Conservation (phyloP, 768 basidiomycete species). For the Tylopilus intermedius region DNA sequence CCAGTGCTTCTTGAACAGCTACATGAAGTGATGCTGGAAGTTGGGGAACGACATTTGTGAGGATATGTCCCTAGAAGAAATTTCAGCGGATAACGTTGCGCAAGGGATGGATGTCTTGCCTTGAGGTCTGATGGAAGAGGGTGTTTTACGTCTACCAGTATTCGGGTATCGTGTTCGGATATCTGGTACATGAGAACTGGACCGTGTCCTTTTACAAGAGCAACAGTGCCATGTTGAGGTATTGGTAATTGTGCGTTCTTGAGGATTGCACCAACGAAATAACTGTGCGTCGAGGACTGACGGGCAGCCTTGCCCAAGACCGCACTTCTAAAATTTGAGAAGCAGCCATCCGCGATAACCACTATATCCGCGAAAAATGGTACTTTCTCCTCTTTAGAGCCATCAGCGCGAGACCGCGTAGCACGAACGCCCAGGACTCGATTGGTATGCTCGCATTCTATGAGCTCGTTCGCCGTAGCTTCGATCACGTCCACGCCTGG, state of each 20-base stretch:
- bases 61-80: conserved; percentile 55
- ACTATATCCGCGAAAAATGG: conserved; percentile 71
- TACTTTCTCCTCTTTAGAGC: conserved; percentile 40
- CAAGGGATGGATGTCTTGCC: conserved; percentile 32
- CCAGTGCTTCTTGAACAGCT: conserved; percentile 63
- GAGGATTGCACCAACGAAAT: conserved; percentile 84
- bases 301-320: conserved; percentile 51
- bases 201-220: conserved; percentile 71
- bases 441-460: conserved; percentile 49
- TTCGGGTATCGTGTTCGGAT: conserved; percentile 80
- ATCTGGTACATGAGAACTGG: conserved; percentile 95
- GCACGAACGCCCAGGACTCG: conserved; percentile 66
- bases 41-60: conserved; percentile 68
- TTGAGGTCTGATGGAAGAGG: conserved; percentile 81
- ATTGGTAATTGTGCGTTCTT: conserved; percentile 72
- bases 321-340: conserved; percentile 79
- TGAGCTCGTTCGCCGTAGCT: conserved; percentile 73
- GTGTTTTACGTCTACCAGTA: conserved; percentile 84
- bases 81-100: conserved; percentile 1
- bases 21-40: conserved; percentile 70
- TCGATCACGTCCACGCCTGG: conserved; percentile 76
- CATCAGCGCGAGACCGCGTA: conserved; percentile 33
- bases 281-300: conserved; percentile 57
- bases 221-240: conserved; percentile 78
- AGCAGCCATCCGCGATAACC: conserved; percentile 90